Percentiles rank a stretch among this genome's conserved stretches.
Evolutionary conservation across 306 rosid genomes (phyloP).

Genomic region (Cucumis hystrix): DNA sequence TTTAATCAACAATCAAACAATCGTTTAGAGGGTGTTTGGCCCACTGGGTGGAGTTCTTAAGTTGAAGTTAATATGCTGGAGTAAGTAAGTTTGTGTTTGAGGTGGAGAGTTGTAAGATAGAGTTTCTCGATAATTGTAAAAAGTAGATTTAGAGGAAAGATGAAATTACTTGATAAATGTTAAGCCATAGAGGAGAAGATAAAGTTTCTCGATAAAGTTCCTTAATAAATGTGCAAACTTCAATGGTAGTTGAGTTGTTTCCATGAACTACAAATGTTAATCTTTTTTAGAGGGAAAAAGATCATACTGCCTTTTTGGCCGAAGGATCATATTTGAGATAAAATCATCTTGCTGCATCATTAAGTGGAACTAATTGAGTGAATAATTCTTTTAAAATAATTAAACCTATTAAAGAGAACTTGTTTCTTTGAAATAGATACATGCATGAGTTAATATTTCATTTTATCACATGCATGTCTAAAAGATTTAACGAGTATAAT

Average conservation of each 20-base stretch:
- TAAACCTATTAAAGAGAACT: background rate
- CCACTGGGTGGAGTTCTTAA: no score
- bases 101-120: no score
- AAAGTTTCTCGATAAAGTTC: no score
- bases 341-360: background rate
- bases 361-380: background rate
- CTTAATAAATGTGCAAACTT: no score
- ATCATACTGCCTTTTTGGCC: background rate
- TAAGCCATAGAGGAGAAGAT: no score
- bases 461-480: background rate
- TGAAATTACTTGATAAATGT: no score
- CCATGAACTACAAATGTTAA: background rate
- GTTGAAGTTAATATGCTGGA: no score
- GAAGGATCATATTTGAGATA: background rate
- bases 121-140: no score
- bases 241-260: no score
- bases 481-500: background rate
- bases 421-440: background rate
- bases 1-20: background rate
- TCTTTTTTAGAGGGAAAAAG: background rate
- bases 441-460: background rate
- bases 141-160: no score
- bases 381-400: background rate
- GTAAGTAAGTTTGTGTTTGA: no score
- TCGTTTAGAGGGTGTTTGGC: background rate